Conservation (phyloP, 148 eudicot genomes). For the Dianthus caryophyllus region DNA sequence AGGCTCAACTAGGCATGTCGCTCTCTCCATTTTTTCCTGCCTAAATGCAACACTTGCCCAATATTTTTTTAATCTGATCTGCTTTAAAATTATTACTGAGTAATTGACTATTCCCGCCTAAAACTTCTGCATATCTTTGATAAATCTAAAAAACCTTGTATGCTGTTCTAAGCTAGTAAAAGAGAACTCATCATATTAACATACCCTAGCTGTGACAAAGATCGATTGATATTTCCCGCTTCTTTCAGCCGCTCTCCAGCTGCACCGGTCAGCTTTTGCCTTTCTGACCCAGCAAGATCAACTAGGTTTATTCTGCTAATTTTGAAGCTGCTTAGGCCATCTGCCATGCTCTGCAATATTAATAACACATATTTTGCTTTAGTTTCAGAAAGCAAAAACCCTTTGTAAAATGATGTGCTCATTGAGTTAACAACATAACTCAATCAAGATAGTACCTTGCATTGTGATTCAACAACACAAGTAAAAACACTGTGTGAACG, state of each 20-base stretch:
- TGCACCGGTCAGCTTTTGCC: conserved; percentile 93
- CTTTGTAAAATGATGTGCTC: not conserved
- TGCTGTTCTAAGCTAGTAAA: too few species aligned
- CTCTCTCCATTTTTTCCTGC: too few species aligned
- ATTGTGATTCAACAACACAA: conserved; percentile 88
- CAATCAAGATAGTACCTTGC: conserved; percentile 54
- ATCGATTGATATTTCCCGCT: conserved; percentile 93
- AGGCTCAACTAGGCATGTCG: not conserved
- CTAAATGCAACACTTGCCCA: too few species aligned
- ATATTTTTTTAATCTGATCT: too few species aligned
- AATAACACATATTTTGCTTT: conserved; percentile 16
- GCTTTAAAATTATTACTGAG: too few species aligned
- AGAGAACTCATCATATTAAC: too few species aligned
- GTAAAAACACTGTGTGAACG: conserved; percentile 99
- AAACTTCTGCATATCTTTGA: too few species aligned
- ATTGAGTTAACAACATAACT: not conserved
- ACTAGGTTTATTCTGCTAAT: conserved; percentile 90
- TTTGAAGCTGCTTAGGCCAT: conserved; percentile 79
- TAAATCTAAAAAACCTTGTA: too few species aligned
- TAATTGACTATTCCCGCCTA: too few species aligned
- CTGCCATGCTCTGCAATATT: conserved; percentile 54
- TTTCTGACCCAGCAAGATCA: conserved; percentile 99
- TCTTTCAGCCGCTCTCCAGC: conserved; percentile 98
- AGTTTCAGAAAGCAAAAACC: conserved; percentile 3
- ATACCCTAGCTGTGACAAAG: conserved; percentile 98